Evolutionary conservation across 352 stramenopile genomes (phyloP), one percentile per base, ranked within the genome.

Genomic region (Globisporangium barbulae): DNA sequence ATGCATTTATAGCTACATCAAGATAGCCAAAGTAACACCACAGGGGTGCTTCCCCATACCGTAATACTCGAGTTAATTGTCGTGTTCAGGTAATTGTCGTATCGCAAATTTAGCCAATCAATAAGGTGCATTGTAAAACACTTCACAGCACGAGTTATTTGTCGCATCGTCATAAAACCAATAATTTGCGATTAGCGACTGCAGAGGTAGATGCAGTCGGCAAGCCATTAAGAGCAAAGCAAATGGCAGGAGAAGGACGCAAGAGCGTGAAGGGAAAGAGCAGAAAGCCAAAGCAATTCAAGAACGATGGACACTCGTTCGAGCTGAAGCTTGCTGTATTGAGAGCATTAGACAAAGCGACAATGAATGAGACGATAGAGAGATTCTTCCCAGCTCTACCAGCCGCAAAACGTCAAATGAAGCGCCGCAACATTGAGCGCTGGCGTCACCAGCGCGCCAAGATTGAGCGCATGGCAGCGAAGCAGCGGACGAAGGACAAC

Each of bases 281-380:
- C 8, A 56, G 30, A 17, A 56, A 56, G 8, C 17, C 50, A 56
- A 42, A 56, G 50, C 17, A 56, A 56, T 56, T 42, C 50, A 56
- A 42, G 30, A 56, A 56, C 8, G 50, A 56, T 1, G 50, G 50
- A 42, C 50, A 56, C 30, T 56, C 50, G 15, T 56, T 56, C 8
- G 30, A 56, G 50, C 28, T 56, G 17, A 56, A 56, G 28, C 28
- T 56, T 56, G 50, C 50, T 42, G 30, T 56, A 56, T 42, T 56
- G 30, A 42, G 1, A 4, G 0, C 50, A 28, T 42, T 42, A 42
- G 7, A 56, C 19, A 56, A 6, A 0, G 30, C 30, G 22, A 56
- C 30, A 42, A 56, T 56, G 50, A 56, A 56, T 28, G 50, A 56
- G 50, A 28, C 50, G 0, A 56, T 42, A 0, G 50, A 56, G 22